Conservation (phyloP, 768 basidiomycete genomes). For the Paxillus involutus region DNA sequence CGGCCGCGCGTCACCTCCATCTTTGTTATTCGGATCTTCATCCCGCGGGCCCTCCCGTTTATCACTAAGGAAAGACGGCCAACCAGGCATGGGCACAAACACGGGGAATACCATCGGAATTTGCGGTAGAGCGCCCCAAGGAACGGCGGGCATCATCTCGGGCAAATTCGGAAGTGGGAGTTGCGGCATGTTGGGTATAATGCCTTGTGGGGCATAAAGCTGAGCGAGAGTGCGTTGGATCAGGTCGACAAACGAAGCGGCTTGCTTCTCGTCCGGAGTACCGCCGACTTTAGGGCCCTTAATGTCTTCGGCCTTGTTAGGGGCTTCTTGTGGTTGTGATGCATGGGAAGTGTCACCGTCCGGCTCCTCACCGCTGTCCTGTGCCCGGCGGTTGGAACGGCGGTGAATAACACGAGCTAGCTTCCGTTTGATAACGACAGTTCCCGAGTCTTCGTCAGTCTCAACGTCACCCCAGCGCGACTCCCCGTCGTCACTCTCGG, state of each 20-base stretch:
- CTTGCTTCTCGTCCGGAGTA: conserved; percentile 35
- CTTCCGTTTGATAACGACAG: conserved; percentile 28
- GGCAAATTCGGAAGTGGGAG: conserved; percentile 58
- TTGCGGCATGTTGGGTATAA: conserved; percentile 54
- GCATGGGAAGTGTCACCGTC: not conserved
- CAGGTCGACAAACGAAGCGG: conserved; percentile 61
- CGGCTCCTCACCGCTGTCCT: conserved; percentile 18
- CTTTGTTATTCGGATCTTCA: conserved; percentile 28
- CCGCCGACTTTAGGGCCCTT: conserved; percentile 18
- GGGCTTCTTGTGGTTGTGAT: conserved; percentile 1
- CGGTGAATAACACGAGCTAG: conserved; percentile 37
- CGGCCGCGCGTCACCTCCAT: conserved; percentile 34
- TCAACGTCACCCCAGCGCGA: conserved; percentile 70
- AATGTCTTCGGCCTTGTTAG: conserved; percentile 15
- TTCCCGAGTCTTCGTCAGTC: conserved; percentile 54
- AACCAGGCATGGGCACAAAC: conserved; percentile 64
- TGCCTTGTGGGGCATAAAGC: conserved; percentile 54
- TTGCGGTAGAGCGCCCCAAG: conserved; percentile 63
- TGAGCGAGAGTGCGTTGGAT: conserved; percentile 73
- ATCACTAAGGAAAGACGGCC: conserved; percentile 63
- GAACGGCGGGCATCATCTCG: conserved; percentile 64
- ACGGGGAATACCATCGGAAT: conserved; percentile 81
- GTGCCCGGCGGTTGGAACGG: conserved; percentile 6
- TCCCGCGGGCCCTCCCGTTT: conserved; percentile 36
- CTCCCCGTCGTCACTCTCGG: conserved; percentile 46